These are phyloP conservation scores for Ganoderma lingzhi DNA, from an alignment of 1,284 basidiomycete genomes.

Conservation along the genomic window DNA sequence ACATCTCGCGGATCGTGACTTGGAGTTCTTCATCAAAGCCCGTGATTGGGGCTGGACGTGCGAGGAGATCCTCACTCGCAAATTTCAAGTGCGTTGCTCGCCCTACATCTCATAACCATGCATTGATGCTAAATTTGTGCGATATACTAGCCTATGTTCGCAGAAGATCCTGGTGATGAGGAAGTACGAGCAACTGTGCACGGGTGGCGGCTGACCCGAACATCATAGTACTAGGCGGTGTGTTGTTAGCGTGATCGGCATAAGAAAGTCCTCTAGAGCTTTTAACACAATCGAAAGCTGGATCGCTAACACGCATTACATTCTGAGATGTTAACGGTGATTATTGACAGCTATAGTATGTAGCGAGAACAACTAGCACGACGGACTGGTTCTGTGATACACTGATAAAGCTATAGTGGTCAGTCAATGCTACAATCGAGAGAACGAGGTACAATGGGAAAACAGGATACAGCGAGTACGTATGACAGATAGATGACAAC, in stretches of 20 bases:
- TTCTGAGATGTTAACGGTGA: too few relatives aligned
- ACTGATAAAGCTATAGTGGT: not conserved
- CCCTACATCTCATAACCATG: not conserved
- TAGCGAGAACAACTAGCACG: not conserved
- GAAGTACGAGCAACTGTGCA: slow-evolving; percentile 77
- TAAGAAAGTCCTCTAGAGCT: too few relatives aligned
- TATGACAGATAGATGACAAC: not conserved
- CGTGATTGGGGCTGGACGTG: slow-evolving; percentile 76
- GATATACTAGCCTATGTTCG: slow-evolving; percentile 79
- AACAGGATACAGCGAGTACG: not conserved
- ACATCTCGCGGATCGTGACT: slow-evolving; percentile 84
- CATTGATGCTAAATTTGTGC: too few relatives aligned
- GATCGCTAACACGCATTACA: not conserved
- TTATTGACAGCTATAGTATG: too few relatives aligned
- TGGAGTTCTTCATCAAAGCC: slow-evolving; percentile 85
- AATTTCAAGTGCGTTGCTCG: slow-evolving; percentile 58
- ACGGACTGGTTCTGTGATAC: not conserved
- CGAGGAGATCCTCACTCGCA: slow-evolving; percentile 75
- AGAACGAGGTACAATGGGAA: not conserved
- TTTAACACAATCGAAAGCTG: not conserved
- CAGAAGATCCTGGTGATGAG: slow-evolving; percentile 82
- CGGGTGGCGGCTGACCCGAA: slow-evolving; percentile 70
- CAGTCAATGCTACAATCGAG: not conserved
- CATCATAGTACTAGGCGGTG: not conserved
- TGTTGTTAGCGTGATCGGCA: not conserved